phyloP scores from a whole-genome alignment of 2,329 filamentous ascomycete genomes.

The Clarireedia hainanense region DNA sequence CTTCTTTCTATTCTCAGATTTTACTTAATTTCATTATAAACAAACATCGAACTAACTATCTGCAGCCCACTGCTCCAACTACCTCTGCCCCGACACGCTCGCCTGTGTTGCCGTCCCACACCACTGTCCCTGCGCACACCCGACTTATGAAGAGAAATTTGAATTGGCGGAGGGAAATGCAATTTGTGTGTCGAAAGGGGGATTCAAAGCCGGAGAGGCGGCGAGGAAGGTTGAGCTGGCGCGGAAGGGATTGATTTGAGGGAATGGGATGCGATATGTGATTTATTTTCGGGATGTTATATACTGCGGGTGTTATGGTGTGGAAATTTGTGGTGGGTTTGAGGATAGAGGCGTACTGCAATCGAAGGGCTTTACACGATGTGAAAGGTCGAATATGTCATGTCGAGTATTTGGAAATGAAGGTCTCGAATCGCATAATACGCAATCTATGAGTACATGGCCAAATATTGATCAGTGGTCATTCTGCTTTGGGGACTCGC shows the following conservation, averaged over 20 bases:
- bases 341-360: neutral
- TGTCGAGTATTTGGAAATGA: no score
- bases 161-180: slow-evolving; percentile 64
- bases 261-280: neutral
- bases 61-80: slow-evolving; percentile 78
- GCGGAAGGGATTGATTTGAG: slow-evolving; percentile 65
- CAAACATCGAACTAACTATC: neutral
- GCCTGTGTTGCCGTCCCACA: slow-evolving; percentile 95
- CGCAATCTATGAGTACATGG: no score
- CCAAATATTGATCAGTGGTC: no score
- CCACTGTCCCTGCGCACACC: slow-evolving; percentile 89
- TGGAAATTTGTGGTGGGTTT: neutral
- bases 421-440: no score
- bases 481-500: no score
- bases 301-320: neutral
- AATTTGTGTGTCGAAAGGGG: slow-evolving; percentile 67
- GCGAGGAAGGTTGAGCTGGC: slow-evolving; percentile 71
- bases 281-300: neutral
- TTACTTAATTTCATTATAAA: neutral
- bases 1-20: neutral
- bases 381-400: no score
- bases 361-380: no score
- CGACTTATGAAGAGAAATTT: slow-evolving; percentile 68
- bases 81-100: slow-evolving; percentile 89
- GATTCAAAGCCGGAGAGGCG: slow-evolving; percentile 64